Conservation (phyloP, 2,329 filamentous ascomycete species). For the Epicoccum nigrum region DNA sequence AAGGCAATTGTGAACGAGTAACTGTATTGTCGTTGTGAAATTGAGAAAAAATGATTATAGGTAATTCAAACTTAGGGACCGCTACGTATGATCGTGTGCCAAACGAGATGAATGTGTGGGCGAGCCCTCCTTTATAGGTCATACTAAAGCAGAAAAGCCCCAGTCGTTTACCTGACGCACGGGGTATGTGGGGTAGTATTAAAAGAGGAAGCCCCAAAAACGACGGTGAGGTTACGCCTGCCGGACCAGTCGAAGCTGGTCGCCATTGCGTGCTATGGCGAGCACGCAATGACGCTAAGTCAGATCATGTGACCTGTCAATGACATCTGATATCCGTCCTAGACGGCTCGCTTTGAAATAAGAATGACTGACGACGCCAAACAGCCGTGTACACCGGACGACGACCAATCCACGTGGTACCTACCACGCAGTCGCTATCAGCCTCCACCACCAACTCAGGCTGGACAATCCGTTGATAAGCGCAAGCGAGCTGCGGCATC, state of each 20-base stretch:
- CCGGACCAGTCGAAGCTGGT: constrained; percentile 9
- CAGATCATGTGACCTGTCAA: constrained; percentile 1
- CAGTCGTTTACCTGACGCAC: constrained; percentile 13
- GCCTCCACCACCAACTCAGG: not conserved
- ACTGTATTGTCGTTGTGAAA: not conserved
- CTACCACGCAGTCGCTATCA: constrained; percentile 4
- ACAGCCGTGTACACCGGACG: not conserved
- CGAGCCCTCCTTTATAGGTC: constrained; percentile 23
- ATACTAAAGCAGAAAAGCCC: constrained; percentile 8
- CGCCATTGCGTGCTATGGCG: constrained; percentile 13
- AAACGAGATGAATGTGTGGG: constrained; percentile 17
- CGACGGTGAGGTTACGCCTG: not conserved
- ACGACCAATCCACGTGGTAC: not conserved
- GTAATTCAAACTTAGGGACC: not conserved
- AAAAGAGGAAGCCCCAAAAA: constrained; percentile 13
- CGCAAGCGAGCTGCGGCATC: not conserved
- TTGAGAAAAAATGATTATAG: no score
- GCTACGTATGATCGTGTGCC: constrained; percentile 3
- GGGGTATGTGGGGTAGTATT: constrained; percentile 29
- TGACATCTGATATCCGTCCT: constrained; percentile 1
- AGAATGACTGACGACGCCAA: constrained; percentile 8
- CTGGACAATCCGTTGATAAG: not conserved
- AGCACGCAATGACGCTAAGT: constrained; percentile 16
- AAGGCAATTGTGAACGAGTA: no score
- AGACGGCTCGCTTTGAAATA: constrained; percentile 7